A percentile compares a stretch with the other conserved stretches of the same genome.
Conservation (phyloP, 169 alveolate species). For the Hepatocystis sp. region DNA sequence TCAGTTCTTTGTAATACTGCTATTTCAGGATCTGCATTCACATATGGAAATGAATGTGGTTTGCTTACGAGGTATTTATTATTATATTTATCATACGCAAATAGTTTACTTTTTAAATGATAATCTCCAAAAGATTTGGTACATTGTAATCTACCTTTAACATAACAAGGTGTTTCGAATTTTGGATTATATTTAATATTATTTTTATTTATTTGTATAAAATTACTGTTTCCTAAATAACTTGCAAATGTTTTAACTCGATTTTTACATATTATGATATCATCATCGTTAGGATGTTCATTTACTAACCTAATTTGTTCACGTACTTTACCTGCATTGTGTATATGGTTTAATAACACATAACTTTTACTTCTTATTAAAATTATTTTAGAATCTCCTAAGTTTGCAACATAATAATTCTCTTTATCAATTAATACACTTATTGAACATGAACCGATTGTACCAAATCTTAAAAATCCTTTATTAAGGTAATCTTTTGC, state of each 20-base stretch:
- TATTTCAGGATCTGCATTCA: slow-evolving; percentile 78
- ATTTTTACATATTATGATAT: slow-evolving; percentile 67
- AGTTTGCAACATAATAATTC: slow-evolving; percentile 41
- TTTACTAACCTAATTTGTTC: slow-evolving; percentile 77
- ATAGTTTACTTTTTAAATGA: slow-evolving; percentile 68
- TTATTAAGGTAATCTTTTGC: slow-evolving; percentile 17
- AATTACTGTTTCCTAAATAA: too few relatives aligned
- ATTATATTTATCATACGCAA: slow-evolving; percentile 43
- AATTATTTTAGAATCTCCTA: slow-evolving; percentile 46
- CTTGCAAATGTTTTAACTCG: too few relatives aligned
- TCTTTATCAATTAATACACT: slow-evolving; percentile 42
- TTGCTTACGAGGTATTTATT: slow-evolving; percentile 17
- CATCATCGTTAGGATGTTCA: slow-evolving; percentile 82
- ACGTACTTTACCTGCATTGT: slow-evolving; percentile 73
- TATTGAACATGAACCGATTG: slow-evolving; percentile 49
- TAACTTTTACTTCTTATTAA: slow-evolving; percentile 8
- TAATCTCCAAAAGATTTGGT: slow-evolving; percentile 85
- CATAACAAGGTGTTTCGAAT: slow-evolving; percentile 59
- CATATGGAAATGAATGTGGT: slow-evolving; percentile 80
- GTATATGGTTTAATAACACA: slow-evolving; percentile 71
- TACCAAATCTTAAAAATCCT: background rate
- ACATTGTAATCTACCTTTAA: slow-evolving; percentile 85
- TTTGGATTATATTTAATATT: background rate
- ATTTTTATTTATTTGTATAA: background rate
- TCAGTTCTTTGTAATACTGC: slow-evolving; percentile 13